Percentiles rank a stretch among this genome's conserved stretches.
phyloP scores from a whole-genome alignment of 495 filamentous ascomycete species.

The Hypoxylon crocopeplum region DNA sequence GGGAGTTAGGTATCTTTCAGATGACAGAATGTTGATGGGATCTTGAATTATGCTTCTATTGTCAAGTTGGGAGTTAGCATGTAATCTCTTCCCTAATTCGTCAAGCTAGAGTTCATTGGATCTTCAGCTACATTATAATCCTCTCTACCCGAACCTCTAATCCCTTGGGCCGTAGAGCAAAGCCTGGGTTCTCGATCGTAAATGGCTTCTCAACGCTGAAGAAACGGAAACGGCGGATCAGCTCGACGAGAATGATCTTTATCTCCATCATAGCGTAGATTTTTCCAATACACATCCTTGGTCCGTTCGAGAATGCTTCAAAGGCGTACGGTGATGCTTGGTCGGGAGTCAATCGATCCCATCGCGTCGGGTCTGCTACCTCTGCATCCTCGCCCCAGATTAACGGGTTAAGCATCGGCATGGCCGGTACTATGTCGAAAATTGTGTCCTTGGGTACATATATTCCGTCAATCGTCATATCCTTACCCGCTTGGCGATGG shows the following conservation, averaged over 20 bases:
- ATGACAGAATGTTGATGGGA: no score
- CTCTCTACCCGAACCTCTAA: constrained; percentile 26
- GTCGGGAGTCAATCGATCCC: constrained; percentile 28
- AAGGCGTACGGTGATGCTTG: constrained; percentile 32
- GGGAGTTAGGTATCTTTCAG: no score
- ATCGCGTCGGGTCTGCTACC: constrained; percentile 32
- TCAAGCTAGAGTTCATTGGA: no score
- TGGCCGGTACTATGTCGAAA: constrained; percentile 22
- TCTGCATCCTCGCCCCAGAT: constrained; percentile 36
- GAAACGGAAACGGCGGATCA: constrained; percentile 37
- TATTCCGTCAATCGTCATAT: constrained; percentile 30
- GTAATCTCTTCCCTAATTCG: no score
- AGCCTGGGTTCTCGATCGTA: constrained; percentile 27
- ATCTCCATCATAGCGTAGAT: constrained; percentile 39
- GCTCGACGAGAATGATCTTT: constrained; percentile 39
- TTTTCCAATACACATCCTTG: constrained; percentile 41
- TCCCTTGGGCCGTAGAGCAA: constrained; percentile 21
- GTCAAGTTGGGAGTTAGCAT: no score
- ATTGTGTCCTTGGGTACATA: constrained; percentile 33
- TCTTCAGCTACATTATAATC: constrained; percentile 11
- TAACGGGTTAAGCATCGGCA: constrained; percentile 8
- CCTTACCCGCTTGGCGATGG: constrained; percentile 26
- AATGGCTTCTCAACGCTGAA: neutral
- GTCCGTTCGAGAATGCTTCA: constrained; percentile 34
- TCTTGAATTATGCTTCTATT: no score